Conservation (phyloP, 1,284 basidiomycete species). For the Ustilago trichophora region DNA sequence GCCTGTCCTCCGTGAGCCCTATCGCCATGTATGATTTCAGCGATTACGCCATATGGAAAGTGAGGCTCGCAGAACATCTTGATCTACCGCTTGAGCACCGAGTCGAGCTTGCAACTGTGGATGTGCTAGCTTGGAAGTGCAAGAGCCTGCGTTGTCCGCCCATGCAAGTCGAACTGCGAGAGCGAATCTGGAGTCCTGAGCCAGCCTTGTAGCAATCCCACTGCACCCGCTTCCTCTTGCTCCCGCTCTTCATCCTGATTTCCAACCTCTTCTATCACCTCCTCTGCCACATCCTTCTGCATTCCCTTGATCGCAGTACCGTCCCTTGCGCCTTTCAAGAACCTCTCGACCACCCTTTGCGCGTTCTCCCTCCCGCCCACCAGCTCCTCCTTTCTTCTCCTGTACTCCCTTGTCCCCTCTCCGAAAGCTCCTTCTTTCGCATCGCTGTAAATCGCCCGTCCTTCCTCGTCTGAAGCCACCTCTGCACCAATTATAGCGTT, state of each 20-base stretch:
- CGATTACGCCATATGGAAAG: no score
- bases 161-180: constrained; percentile 15
- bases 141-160: not conserved
- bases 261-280: not conserved
- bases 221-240: no score
- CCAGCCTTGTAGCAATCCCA: constrained; percentile 22
- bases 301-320: constrained; percentile 15
- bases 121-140: no score
- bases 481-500: not conserved
- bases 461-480: no score
- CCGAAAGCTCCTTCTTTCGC: constrained; percentile 20
- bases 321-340: constrained; percentile 9
- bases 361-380: constrained; percentile 13
- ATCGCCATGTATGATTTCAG: no score
- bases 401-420: constrained; percentile 10
- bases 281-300: not conserved
- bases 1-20: no score
- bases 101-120: no score
- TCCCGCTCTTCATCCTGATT: not conserved
- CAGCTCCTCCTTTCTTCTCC: constrained; percentile 13
- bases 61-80: no score
- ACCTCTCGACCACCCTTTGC: constrained; percentile 3
- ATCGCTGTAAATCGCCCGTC: constrained; percentile 13
- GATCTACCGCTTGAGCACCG: no score
- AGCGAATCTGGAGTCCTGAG: constrained; percentile 13